Evolutionary conservation across 1,139 yeast species (phyloP).

Genomic region (Geotrichum carabidarum): DNA sequence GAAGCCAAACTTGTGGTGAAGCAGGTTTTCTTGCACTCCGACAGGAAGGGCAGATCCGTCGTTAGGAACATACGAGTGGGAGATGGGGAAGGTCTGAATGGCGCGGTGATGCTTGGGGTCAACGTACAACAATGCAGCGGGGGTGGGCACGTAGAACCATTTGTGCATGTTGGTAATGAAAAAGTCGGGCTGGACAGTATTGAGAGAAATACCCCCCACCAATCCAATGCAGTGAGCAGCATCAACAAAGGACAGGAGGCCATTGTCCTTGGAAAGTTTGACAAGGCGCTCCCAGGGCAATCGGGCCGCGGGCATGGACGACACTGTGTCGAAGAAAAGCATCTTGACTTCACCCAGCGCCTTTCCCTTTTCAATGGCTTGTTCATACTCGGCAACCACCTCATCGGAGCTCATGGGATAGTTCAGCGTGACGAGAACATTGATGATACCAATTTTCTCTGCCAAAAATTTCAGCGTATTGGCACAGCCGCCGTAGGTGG

Average conservation of each 20-base stretch:
- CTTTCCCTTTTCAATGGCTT: slow-evolving; percentile 30
- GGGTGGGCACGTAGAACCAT: slow-evolving; percentile 59
- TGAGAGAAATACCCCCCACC: slow-evolving; percentile 44
- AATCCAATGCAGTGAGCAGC: slow-evolving; percentile 71
- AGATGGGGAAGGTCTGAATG: slow-evolving; percentile 58
- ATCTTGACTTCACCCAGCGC: slow-evolving; percentile 34
- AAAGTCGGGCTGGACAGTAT: slow-evolving; percentile 53
- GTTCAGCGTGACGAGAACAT: slow-evolving; percentile 43
- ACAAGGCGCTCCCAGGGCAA: slow-evolving; percentile 53
- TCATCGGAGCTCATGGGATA: slow-evolving; percentile 51
- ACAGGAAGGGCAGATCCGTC: slow-evolving; percentile 3
- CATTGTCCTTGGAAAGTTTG: slow-evolving; percentile 45
- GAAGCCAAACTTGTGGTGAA: slow-evolving; percentile 33
- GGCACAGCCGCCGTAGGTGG: slow-evolving; percentile 55
- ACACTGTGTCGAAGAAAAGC: slow-evolving; percentile 56
- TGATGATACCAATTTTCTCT: slow-evolving; percentile 43
- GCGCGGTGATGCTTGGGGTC: slow-evolving; percentile 46
- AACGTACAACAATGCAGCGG: slow-evolving; percentile 58
- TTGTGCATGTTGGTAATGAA: slow-evolving; percentile 62
- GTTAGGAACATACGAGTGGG: slow-evolving; percentile 30
- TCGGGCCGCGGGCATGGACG: slow-evolving; percentile 59
- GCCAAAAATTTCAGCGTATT: slow-evolving; percentile 50
- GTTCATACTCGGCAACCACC: slow-evolving; percentile 43
- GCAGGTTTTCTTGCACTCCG: background rate
- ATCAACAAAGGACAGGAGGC: slow-evolving; percentile 56